Conservation (phyloP, 331 rosid species). For the Acacia concinna region DNA sequence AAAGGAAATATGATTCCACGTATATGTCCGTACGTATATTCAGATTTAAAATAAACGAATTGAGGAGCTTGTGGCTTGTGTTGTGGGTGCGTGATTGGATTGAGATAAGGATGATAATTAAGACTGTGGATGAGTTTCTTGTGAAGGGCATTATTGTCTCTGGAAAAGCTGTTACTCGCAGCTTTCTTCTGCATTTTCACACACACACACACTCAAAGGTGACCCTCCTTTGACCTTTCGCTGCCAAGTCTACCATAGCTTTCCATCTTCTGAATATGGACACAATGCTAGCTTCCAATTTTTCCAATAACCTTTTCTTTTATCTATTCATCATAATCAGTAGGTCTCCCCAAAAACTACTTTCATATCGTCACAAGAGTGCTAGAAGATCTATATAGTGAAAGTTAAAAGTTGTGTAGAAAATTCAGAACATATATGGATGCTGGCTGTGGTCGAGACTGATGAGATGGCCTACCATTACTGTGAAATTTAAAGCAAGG, state of each 20-base stretch:
- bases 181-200: constrained; percentile 38
- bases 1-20: not conserved
- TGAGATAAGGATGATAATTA: not conserved
- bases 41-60: constrained; percentile 7
- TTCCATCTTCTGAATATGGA: constrained; percentile 24
- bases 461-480: constrained; percentile 21
- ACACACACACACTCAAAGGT: not conserved
- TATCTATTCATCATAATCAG: not conserved
- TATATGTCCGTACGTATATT: constrained; percentile 12
- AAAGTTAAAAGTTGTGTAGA: not conserved
- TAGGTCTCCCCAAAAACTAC: not conserved
- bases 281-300: not conserved
- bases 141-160: constrained; percentile 31
- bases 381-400: not conserved
- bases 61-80: not conserved
- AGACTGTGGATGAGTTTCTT: not conserved
- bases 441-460: constrained; percentile 28
- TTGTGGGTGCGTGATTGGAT: constrained; percentile 22
- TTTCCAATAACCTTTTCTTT: not conserved
- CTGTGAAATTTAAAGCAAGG: constrained; percentile 20
- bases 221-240: constrained; percentile 36
- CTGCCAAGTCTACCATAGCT: constrained; percentile 14
- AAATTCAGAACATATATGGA: constrained; percentile 23
- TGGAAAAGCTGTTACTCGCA: constrained; percentile 36
- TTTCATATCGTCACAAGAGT: not conserved